Percentiles rank a stretch among this genome's conserved stretches.
Conservation (phyloP, 306 rosid species). For the Cicer chorassanicum region DNA sequence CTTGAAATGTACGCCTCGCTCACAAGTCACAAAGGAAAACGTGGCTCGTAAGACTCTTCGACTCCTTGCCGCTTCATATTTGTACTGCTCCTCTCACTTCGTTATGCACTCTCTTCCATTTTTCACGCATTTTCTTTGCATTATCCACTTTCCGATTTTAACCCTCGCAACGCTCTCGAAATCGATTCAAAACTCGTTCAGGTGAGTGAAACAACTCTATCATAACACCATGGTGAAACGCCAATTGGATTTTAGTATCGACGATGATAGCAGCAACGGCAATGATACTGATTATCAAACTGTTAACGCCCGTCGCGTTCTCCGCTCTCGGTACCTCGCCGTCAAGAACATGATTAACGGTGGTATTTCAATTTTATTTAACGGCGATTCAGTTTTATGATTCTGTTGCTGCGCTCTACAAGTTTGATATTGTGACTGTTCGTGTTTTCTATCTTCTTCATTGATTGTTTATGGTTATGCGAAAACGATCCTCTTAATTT, state of each 20-base stretch:
- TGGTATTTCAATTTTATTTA: neutral
- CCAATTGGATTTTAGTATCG: slow-evolving; percentile 1
- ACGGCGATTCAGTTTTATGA: neutral
- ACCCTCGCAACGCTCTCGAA: neutral
- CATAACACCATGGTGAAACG: slow-evolving; percentile 25
- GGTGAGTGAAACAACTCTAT: neutral
- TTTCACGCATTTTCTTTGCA: neutral
- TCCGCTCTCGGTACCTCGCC: slow-evolving; percentile 50
- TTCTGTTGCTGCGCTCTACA: neutral
- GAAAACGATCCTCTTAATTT: neutral
- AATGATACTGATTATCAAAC: slow-evolving; percentile 8
- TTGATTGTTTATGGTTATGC: neutral
- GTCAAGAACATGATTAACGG: slow-evolving; percentile 43
- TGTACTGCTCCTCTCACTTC: neutral
- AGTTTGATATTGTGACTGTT: neutral
- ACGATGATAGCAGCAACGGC: neutral
- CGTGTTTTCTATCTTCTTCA: neutral
- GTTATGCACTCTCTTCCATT: neutral
- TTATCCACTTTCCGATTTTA: neutral
- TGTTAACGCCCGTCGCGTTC: slow-evolving; percentile 36
- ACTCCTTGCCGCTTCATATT: slow-evolving; percentile 11
- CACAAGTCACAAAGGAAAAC: neutral
- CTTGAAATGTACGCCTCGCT: no score
- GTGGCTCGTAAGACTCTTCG: slow-evolving; percentile 7
- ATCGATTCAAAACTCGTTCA: neutral